phyloP scores from a whole-genome alignment of 139 green algal genomes.

The Chlamydomonas urium region DNA sequence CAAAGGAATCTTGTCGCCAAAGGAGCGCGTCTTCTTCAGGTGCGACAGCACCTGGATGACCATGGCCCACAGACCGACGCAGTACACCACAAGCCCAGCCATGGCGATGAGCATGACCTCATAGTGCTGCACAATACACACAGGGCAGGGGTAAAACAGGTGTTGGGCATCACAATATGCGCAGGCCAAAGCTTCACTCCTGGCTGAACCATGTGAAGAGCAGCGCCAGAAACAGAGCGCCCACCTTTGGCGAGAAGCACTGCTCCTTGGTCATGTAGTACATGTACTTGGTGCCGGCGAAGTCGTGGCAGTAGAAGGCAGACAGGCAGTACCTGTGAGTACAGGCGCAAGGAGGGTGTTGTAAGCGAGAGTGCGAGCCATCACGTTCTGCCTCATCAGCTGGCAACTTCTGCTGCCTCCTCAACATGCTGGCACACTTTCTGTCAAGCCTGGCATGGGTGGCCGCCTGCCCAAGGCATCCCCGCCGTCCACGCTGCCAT shows the following conservation, averaged over 20 bases:
- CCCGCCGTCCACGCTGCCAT: neutral
- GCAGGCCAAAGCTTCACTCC: neutral
- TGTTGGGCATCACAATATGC: neutral
- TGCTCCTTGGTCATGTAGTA: constrained; percentile 18
- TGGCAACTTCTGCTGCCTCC: too few relatives aligned
- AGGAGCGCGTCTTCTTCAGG: neutral
- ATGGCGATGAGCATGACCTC: constrained; percentile 11
- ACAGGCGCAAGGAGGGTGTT: neutral
- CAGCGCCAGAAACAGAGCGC: neutral
- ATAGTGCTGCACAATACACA: neutral
- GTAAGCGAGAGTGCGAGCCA: neutral
- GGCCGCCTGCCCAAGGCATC: neutral
- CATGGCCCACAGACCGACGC: neutral
- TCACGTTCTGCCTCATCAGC: too few relatives aligned
- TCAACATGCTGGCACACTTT: neutral
- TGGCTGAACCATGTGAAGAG: neutral
- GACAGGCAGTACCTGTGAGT: constrained; percentile 10
- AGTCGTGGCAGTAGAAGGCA: constrained; percentile 21
- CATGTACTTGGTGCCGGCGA: constrained; percentile 17
- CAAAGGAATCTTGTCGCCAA: constrained; percentile 21
- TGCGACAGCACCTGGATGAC: constrained; percentile 6
- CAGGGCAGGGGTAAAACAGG: neutral
- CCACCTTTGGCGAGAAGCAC: constrained; percentile 4
- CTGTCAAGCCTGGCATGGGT: neutral
- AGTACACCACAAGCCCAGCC: constrained; percentile 10